Evolutionary conservation across 2,329 filamentous ascomycete species (phyloP), one percentile per base, ranked within the genome.

Genomic region (Trichophyton benhamiae): DNA sequence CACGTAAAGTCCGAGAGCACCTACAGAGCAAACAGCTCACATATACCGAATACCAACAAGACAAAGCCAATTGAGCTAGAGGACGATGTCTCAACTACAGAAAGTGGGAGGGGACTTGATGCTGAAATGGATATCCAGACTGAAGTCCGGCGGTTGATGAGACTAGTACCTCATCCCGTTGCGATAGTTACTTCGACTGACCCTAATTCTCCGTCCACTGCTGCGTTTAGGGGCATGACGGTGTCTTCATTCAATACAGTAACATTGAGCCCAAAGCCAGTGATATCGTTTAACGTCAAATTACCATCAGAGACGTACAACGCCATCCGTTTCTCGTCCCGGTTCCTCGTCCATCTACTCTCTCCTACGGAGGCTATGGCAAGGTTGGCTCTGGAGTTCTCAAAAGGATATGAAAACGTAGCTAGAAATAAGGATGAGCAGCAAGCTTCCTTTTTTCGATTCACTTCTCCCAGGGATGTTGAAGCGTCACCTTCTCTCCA

Each of bases 211-310:
- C 64, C 64, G n/a, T 46, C 65, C 55, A 62, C 68, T 25, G 62
- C 66, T 46, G 67, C 68, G 11, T 76, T 75, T 64, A 74, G 77
- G 41, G 82, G 79, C 48, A 81, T 83, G 66, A 84, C 82, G 7
- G 79, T 86, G 36, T 86, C 83, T 2, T 85, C 83, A 0, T 80
- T 86, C 70, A 83, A 74, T 63, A 82, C 82, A 3, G 80, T 86
- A 13, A 79, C 81, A 0, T 72, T 86, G 2, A 68, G 75, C 33
- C 83, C 83, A 1, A 65, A 69, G 0, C 81, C 83, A 0, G 75
- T 82, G n/a, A 75, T 86, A 27, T 83, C 81, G 0, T 86, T 86
- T 76, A 86, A 86, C 64, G 76, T 86, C 61, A 79, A 78, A 59
- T 66, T 77, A 1, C 81, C 82, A 1, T 85, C 82, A 0, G 75